These are phyloP conservation scores for Chlorella sp. DNA, from an alignment of 139 green algal genomes.

Conservation along the genomic window DNA sequence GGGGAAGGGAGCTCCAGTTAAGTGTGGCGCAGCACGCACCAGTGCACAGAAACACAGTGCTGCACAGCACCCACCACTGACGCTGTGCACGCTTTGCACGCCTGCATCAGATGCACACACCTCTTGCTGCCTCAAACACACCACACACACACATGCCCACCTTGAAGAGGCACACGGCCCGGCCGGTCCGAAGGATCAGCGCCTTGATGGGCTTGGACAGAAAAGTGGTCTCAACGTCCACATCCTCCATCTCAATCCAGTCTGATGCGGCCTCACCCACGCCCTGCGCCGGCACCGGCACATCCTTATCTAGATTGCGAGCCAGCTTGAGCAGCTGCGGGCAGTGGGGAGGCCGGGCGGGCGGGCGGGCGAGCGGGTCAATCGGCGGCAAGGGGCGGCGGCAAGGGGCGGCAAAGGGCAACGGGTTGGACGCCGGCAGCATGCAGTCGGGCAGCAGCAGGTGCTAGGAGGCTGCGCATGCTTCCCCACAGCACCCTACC, in stretches of 20 bases:
- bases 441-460: too few species aligned
- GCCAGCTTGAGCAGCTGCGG: conserved; percentile 25
- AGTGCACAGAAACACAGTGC: too few species aligned
- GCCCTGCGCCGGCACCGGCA: not conserved
- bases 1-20: too few species aligned
- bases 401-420: not conserved
- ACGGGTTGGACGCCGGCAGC: not conserved
- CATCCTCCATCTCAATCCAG: not conserved
- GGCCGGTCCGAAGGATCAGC: conserved; percentile 56
- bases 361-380: not conserved
- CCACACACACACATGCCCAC: conserved; percentile 2
- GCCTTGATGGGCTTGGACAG: conserved; percentile 54
- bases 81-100: too few species aligned
- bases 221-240: conserved; percentile 26
- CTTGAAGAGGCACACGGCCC: conserved; percentile 56
- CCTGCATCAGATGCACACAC: too few species aligned
- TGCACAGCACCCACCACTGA: too few species aligned
- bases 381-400: too few species aligned
- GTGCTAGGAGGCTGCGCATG: too few species aligned
- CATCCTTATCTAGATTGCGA: conserved; percentile 6
- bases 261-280: not conserved
- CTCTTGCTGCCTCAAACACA: not conserved
- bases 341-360: not conserved
- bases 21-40: too few species aligned
- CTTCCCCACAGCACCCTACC: not conserved